Base-by-base conservation (phyloP, 2,329 filamentous ascomycete genomes). In the Orbilia ellipsospora region DNA sequence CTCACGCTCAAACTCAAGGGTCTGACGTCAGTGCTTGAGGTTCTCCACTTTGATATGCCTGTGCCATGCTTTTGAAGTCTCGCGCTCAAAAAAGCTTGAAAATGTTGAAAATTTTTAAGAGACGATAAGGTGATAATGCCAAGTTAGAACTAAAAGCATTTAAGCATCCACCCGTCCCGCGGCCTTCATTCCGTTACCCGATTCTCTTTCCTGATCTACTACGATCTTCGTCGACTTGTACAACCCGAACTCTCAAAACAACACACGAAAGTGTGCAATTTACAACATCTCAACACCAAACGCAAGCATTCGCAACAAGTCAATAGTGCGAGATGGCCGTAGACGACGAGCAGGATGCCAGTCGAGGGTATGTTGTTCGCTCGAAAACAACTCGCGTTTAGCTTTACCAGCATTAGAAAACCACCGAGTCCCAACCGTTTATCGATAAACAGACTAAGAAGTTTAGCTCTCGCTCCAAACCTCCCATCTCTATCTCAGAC, bases 191-290 rank as follows among this genome's bases (percentile, higher is more conserved):
- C 28, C 28, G 12, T 26, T 54, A 28, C 4, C 52, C 26, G 44
- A 52, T 60, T 59, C 20, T 16, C 15, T 40, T 12, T 16, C 31
- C 55, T 12, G 15, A 61, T 60, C 65, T 40, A 42, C 36, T 36
- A 23, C 23, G 65, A 62, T 62, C 65, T 44, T 69, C 64, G 20
- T 15, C 23, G 28, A 12, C 36, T 56, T 69, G 65, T 69, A 15
- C 56, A 16, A 69, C 56, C 36, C 28, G 16, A 36, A 36, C 31
- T 10, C 31, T 36, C 31, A 6, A 28, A 16, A 62, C 65, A 69
- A 69, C 65, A 51, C 65, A 61, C 26, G 31, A 31, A 15, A 16
- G 28, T 18, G 15, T 48, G 4, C 42, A 68, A 69, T 55, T 16
- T 69, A 50, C 56, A 44, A 69, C 65, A 62, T 40, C 57, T 13